Conservation (phyloP, 305 asterid species). For the Fraxinus nigra region DNA sequence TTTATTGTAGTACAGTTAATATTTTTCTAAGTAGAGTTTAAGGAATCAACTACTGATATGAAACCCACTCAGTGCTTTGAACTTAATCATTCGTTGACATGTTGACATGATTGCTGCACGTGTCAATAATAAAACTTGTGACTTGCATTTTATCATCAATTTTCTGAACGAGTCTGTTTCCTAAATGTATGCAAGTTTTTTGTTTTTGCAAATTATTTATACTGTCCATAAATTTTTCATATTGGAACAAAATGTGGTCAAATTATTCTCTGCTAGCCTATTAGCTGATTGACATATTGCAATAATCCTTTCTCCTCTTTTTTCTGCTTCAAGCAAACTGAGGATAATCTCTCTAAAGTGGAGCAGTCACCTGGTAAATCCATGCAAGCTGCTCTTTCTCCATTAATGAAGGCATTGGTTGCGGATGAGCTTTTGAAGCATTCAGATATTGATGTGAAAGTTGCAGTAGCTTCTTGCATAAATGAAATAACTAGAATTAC, state of each 20-base stretch:
- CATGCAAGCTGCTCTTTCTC: slow-evolving; percentile 63
- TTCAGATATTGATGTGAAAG: slow-evolving; percentile 73
- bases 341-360: slow-evolving; percentile 59
- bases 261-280: slow-evolving; percentile 8
- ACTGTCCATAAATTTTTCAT: neutral
- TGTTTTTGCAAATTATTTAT: neutral
- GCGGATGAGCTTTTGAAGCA: slow-evolving; percentile 63
- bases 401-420: slow-evolving; percentile 58
- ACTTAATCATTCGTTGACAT: neutral
- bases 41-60: neutral
- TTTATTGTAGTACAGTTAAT: neutral
- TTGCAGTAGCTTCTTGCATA: slow-evolving; percentile 86
- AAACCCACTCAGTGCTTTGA: neutral
- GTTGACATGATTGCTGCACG: neutral
- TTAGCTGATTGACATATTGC: neutral
- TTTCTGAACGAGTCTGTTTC: neutral
- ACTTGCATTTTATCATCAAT: neutral
- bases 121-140: neutral
- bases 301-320: slow-evolving; percentile 10
- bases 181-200: neutral
- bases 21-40: neutral
- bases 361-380: slow-evolving; percentile 89
- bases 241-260: slow-evolving; percentile 2
- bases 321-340: slow-evolving; percentile 46
- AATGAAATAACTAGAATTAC: slow-evolving; percentile 92